Conservation (phyloP, 768 basidiomycete genomes). For the Hortiboletus campestris region DNA sequence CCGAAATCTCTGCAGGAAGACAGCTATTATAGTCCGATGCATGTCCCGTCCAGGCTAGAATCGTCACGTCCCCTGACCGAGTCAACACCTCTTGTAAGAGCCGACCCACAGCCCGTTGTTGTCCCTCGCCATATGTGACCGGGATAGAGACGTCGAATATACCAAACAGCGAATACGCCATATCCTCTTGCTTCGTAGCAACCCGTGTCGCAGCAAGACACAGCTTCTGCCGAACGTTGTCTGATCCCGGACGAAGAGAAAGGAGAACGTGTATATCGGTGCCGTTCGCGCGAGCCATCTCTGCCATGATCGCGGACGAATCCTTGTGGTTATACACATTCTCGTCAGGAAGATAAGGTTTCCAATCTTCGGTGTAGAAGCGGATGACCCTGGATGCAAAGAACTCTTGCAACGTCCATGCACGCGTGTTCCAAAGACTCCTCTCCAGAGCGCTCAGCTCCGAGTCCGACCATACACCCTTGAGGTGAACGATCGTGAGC, state of each 20-base stretch:
- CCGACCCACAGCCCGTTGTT: not conserved
- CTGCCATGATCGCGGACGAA: not conserved
- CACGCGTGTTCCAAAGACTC: too few relatives aligned
- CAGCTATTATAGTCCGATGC: not conserved
- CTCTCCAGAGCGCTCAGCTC: too few relatives aligned
- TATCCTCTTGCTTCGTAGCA: not conserved
- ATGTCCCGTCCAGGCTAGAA: not conserved
- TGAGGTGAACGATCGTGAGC: too few relatives aligned
- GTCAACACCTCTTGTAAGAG: not conserved
- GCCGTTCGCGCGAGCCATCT: not conserved
- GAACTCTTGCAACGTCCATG: too few relatives aligned
- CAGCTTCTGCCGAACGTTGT: too few relatives aligned
- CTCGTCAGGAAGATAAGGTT: too few relatives aligned
- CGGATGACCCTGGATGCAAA: too few relatives aligned
- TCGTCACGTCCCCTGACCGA: not conserved
- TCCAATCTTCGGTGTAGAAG: too few relatives aligned
- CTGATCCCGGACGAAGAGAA: too few relatives aligned
- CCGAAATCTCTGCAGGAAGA: not conserved
- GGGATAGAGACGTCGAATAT: not conserved
- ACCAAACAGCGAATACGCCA: not conserved
- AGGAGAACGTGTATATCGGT: not conserved
- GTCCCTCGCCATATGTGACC: not conserved
- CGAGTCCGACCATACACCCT: too few relatives aligned
- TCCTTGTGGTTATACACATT: not conserved
- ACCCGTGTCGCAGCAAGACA: too few relatives aligned